Evolutionary conservation across 352 stramenopile species (phyloP), one percentile per base, ranked within the genome.

Genomic region (Pythium dissimile): DNA sequence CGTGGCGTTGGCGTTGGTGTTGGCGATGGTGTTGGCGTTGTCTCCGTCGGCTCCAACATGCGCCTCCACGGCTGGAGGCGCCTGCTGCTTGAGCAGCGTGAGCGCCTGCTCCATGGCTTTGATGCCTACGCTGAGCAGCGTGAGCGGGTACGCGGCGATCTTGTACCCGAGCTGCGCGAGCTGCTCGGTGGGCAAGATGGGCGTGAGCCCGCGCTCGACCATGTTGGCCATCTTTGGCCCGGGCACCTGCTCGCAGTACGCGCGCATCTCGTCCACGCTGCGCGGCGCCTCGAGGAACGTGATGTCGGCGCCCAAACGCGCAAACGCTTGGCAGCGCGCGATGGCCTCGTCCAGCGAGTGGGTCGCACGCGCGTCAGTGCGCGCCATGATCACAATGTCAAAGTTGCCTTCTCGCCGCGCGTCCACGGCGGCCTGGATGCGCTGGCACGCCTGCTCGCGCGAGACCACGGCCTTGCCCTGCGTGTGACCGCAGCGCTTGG

Each of bases 141-240:
- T 98, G 45, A 98, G 69, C 8, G 95, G 95, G 74, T 98, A 98
- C 15, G 87, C 85, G 13, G 87, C 94, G 60, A 98, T 86, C 26
- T 83, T 97, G 68, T 97, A 98, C 28, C 95, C 92, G 59, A 98
- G 95, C 54, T 83, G 50, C 45, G 86, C 72, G n/a, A 98, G 74
- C 58, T 97, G 63, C 54, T 77, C 62, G 1, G 92, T 82, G 31
- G 87, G 66, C 30, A 98, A 63, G 12, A 98, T 84, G 5, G 94
- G 95, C n/a, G 93, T 98, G 43, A 90, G 80, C 5, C 95, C 95
- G 20, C 90, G 91, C 71, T 98, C 92, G 26, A 98, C 78, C 94
- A 97, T 97, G 64, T 98, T 98, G 32, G 91, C 91, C 43, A 98
- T 77, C 74, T 98, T 98, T 8, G 88, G 73, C 26, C 95, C 95